Conservation (phyloP, 257 asterid species). For the Forsythia viridissima region DNA sequence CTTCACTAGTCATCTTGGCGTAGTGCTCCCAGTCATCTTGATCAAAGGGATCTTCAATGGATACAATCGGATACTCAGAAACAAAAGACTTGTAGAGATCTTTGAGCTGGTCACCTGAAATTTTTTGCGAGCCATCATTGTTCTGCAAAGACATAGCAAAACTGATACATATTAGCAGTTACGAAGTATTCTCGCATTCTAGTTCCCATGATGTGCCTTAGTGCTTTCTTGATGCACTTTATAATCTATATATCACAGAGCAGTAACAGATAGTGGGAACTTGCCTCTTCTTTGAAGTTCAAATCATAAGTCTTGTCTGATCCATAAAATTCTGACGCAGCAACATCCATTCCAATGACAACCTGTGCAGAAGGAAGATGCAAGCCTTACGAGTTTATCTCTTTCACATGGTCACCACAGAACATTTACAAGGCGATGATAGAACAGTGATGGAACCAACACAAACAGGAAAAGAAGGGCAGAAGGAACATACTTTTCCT, state of each 20-base stretch:
- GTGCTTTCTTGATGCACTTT: background rate
- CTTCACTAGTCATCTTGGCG: conserved; percentile 69
- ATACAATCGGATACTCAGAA: conserved; percentile 83
- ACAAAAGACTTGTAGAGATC: conserved; percentile 90
- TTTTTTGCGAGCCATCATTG: conserved; percentile 76
- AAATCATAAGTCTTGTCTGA: conserved; percentile 77
- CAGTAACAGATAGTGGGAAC: conserved; percentile 3
- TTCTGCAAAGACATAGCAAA: conserved; percentile 43
- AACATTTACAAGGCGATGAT: background rate
- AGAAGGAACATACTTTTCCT: conserved; percentile 49
- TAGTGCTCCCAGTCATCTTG: conserved; percentile 98
- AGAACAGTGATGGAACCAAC: background rate
- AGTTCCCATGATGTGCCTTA: background rate
- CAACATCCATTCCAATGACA: conserved; percentile 99
- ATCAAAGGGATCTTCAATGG: conserved; percentile 96
- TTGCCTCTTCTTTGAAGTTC: conserved; percentile 97
- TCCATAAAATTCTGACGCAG: conserved; percentile 96
- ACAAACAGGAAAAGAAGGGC: background rate
- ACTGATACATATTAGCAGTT: background rate
- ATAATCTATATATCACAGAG: background rate
- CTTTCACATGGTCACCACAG: background rate
- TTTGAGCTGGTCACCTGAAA: conserved; percentile 87
- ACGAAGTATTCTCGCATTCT: background rate
- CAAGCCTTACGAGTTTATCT: background rate
- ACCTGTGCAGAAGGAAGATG: conserved; percentile 44